Evolutionary conservation across 345 rosid genomes (phyloP).

Genomic region (Arabis hirsuta): DNA sequence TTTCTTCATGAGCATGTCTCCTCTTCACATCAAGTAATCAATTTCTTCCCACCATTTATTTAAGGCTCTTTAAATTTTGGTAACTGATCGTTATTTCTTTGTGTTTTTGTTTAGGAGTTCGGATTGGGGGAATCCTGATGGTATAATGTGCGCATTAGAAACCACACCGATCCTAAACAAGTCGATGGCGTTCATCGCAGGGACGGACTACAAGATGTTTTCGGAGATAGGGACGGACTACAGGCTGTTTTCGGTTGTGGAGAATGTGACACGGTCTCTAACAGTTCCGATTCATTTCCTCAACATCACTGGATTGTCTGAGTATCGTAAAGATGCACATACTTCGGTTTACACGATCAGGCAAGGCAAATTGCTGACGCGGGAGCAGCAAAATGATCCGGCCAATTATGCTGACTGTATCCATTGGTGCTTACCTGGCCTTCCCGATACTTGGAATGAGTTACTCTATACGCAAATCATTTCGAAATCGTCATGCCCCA

Average conservation of each 20-base stretch:
- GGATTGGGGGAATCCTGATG: conserved; percentile 86
- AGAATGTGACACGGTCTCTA: conserved; percentile 56
- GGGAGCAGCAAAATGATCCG: conserved; percentile 66
- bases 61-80: background rate
- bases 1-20: conserved; percentile 95
- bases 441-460: conserved; percentile 88
- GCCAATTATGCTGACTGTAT: conserved; percentile 77
- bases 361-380: conserved; percentile 67
- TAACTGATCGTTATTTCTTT: background rate
- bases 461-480: conserved; percentile 65
- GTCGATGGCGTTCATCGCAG: conserved; percentile 41
- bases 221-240: conserved; percentile 69
- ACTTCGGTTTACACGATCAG: conserved; percentile 72
- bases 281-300: conserved; percentile 58
- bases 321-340: conserved; percentile 87
- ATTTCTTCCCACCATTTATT: background rate
- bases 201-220: background rate
- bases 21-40: conserved; percentile 81
- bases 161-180: conserved; percentile 55
- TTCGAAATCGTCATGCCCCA: conserved; percentile 47
- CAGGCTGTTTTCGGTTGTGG: conserved; percentile 49
- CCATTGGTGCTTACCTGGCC: conserved; percentile 91
- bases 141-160: conserved; percentile 73
- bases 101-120: conserved; percentile 56
- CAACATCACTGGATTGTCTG: conserved; percentile 69